Evolutionary conservation across 495 filamentous ascomycete genomes (phyloP), one percentile per base, ranked within the genome.

Genomic region (Penicillium salamii): DNA sequence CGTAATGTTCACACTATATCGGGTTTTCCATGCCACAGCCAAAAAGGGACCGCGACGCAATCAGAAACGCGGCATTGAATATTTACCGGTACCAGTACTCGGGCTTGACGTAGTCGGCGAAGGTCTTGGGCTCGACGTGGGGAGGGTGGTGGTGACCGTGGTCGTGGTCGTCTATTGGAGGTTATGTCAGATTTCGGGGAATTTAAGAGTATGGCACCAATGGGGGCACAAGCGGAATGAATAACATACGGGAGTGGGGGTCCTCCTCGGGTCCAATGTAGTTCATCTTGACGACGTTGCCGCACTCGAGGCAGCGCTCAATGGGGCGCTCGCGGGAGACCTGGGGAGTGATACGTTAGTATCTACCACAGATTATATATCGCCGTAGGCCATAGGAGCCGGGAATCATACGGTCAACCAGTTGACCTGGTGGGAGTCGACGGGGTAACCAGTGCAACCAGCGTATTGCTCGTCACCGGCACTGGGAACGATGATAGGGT

Each of bases 401-500:
- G 44, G 20, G 1, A n/a, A 26, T 74, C 87, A 52, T 83, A 96
- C 89, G 24, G 84, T 86, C 55, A 96, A 79, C 93, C 93, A 98
- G 73, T 84, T 83, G 53, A 89, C 87, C 61, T 76, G 72, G 79
- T 98, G 93, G 26, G 88, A 91, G 78, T 97, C 95, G 59, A 78
- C 92, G 24, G 93, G 93, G 69, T 58, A 88, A 60, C 93, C 93
- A 57, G 93, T 97, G 85, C 93, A 98, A 66, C 93, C 93, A 65
- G 86, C 83, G 73, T 91, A 95, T 74, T 96, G 91, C 81, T 98
- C 95, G 50, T 96, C 89, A 69, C 93, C 93, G 58, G 86, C 88
- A 57, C 88, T 87, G 69, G 81, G 85, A 67, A 98, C 88, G 20
- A 89, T 65, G 68, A 98, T 91, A 55, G 93, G 93, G 80, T 96